Evolutionary conservation across 768 basidiomycete species (phyloP).

Genomic region (Infundibulicybe gibba): DNA sequence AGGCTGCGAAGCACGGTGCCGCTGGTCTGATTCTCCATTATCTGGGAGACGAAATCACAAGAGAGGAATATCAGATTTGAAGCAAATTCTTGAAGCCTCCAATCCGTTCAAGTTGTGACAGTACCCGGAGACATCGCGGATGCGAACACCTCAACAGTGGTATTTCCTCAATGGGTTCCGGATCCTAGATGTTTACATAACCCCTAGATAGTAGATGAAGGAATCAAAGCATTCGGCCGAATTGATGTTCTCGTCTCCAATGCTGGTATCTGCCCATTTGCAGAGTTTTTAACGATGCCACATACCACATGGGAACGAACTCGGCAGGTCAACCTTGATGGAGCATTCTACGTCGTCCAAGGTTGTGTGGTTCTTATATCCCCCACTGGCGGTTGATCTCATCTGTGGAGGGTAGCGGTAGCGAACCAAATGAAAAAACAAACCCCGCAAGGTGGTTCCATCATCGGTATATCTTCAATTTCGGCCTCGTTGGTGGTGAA

Average conservation of each 20-base stretch:
- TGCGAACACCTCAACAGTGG: constrained; percentile 51
- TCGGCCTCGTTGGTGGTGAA: constrained; percentile 78
- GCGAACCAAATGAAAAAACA: constrained; percentile 75
- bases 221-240: constrained; percentile 56
- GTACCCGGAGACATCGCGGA: constrained; percentile 68
- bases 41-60: constrained; percentile 54
- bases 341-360: constrained; percentile 69
- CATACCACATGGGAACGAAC: constrained; percentile 59
- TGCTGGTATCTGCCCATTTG: constrained; percentile 73
- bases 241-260: constrained; percentile 53
- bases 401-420: constrained; percentile 36
- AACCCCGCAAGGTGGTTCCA: constrained; percentile 65
- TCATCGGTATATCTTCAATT: constrained; percentile 76
- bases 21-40: constrained; percentile 64
- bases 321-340: constrained; percentile 71
- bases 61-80: constrained; percentile 43
- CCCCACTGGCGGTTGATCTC: neutral
- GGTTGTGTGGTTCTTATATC: constrained; percentile 25
- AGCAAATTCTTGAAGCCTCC: constrained; percentile 36
- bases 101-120: constrained; percentile 33
- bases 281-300: constrained; percentile 70
- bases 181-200: too few relatives aligned
- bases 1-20: constrained; percentile 64
- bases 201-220: constrained; percentile 57
- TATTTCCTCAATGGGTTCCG: constrained; percentile 14